Percentiles rank a stretch among this genome's conserved stretches.
phyloP scores from a whole-genome alignment of 1,284 basidiomycete species.

The Hypsizygus ulmarius region DNA sequence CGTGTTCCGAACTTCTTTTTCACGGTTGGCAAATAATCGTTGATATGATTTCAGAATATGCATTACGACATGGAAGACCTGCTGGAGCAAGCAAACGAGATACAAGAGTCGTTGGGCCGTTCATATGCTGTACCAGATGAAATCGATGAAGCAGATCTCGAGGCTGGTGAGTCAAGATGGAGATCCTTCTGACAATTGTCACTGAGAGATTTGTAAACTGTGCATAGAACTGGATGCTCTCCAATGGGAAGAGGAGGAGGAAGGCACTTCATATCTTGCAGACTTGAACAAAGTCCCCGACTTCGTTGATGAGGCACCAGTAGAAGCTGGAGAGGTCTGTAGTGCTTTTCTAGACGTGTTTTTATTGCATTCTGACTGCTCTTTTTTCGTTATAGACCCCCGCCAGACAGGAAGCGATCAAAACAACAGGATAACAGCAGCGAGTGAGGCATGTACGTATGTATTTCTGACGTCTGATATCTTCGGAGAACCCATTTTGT shows the following conservation, averaged over 20 bases:
- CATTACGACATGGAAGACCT: conserved; percentile 99
- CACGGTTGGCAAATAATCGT: not conserved
- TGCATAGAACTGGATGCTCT: conserved; percentile 83
- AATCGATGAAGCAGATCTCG: conserved; percentile 94
- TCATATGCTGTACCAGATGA: conserved; percentile 98
- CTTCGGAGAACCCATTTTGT: conserved; percentile 10
- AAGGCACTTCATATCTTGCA: conserved; percentile 80
- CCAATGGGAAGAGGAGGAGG: conserved; percentile 84
- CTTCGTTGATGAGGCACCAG: conserved; percentile 83
- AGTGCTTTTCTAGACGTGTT: conserved; percentile 1
- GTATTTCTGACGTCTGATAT: conserved; percentile 11
- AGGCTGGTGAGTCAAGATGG: conserved; percentile 70
- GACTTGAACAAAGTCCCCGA: conserved; percentile 87
- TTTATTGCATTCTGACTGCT: not conserved
- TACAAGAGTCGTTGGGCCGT: conserved; percentile 91
- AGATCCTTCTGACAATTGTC: conserved; percentile 9
- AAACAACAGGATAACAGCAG: conserved; percentile 40
- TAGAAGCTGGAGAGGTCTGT: conserved; percentile 60
- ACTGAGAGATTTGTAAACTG: not conserved
- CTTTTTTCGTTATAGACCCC: conserved; percentile 30
- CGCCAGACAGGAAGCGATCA: conserved; percentile 51
- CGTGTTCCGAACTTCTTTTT: conserved; percentile 22
- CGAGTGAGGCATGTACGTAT: not conserved
- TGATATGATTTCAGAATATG: conserved; percentile 59
- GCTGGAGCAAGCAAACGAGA: conserved; percentile 96